phyloP scores from a whole-genome alignment of 176 grass and related monocot species.

The Neostapfia colusana region DNA sequence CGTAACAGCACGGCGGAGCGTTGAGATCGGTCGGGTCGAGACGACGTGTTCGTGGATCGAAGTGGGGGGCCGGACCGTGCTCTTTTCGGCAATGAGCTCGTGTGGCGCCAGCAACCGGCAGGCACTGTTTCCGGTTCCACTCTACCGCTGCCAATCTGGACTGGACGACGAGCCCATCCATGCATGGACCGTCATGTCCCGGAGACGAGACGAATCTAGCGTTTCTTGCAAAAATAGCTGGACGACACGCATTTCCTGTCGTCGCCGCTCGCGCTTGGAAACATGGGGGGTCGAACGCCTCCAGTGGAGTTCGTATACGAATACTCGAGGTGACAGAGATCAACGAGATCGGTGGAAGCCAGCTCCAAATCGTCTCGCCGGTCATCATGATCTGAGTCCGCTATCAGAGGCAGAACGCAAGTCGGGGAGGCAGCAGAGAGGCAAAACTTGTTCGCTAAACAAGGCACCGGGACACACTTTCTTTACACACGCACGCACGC shows the following conservation, averaged over 20 bases:
- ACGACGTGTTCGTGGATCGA: background rate
- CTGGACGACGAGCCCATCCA: too few species aligned
- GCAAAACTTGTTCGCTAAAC: constrained; percentile 51
- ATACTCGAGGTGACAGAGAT: background rate
- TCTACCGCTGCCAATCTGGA: background rate
- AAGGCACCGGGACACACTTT: constrained; percentile 34
- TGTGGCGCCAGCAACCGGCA: background rate
- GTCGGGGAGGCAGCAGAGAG: constrained; percentile 39
- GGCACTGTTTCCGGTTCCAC: background rate
- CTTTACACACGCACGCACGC: constrained; percentile 27
- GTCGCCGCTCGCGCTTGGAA: background rate
- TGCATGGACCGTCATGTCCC: constrained; percentile 1
- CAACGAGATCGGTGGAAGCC: background rate
- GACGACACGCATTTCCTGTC: background rate
- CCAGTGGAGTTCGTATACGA: background rate
- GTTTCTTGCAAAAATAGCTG: background rate
- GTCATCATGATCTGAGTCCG: background rate
- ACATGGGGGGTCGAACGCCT: background rate
- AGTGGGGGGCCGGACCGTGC: background rate
- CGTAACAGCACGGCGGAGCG: too few species aligned
- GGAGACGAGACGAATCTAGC: constrained; percentile 25
- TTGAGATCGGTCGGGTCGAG: background rate
- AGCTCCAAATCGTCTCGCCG: background rate
- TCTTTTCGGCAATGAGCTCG: background rate
- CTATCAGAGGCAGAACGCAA: background rate